phyloP scores from a whole-genome alignment of 78 protist species.

The Trichosphaerium sp. region DNA sequence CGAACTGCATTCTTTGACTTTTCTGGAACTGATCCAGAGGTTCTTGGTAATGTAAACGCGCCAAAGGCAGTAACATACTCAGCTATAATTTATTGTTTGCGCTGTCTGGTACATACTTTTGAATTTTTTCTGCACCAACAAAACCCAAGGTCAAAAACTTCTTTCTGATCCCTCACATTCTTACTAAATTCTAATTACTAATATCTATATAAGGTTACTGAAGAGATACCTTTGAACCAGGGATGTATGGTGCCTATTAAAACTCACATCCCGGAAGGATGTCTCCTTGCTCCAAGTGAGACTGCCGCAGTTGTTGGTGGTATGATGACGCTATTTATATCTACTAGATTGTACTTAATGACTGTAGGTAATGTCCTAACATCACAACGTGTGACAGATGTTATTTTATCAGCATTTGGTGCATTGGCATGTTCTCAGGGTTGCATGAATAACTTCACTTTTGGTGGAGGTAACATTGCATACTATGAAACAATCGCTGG shows the following conservation, averaged over 20 bases:
- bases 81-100: constrained; percentile 76
- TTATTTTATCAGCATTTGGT: constrained; percentile 66
- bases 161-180: too few relatives aligned
- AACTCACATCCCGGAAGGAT: constrained; percentile 39
- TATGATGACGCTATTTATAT: too few relatives aligned
- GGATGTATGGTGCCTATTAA: constrained; percentile 28
- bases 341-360: too few relatives aligned
- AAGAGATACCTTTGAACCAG: constrained; percentile 86
- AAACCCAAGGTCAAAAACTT: too few relatives aligned
- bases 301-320: constrained; percentile 87
- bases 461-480: constrained; percentile 73
- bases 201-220: too few relatives aligned
- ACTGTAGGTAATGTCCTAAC: constrained; percentile 94
- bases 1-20: constrained; percentile 73
- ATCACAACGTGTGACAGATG: constrained; percentile 83
- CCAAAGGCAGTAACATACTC: constrained; percentile 73
- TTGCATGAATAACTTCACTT: constrained; percentile 91
- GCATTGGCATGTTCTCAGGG: constrained; percentile 74
- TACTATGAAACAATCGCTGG: constrained; percentile 95
- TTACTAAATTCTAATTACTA: too few relatives aligned
- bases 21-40: constrained; percentile 65
- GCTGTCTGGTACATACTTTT: too few relatives aligned
- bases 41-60: constrained; percentile 73
- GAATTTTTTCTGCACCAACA: too few relatives aligned
- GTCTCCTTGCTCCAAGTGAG: constrained; percentile 53